phyloP scores from a whole-genome alignment of 192 early-diverging fungal genomes.

The Umbelopsis isabellina region DNA sequence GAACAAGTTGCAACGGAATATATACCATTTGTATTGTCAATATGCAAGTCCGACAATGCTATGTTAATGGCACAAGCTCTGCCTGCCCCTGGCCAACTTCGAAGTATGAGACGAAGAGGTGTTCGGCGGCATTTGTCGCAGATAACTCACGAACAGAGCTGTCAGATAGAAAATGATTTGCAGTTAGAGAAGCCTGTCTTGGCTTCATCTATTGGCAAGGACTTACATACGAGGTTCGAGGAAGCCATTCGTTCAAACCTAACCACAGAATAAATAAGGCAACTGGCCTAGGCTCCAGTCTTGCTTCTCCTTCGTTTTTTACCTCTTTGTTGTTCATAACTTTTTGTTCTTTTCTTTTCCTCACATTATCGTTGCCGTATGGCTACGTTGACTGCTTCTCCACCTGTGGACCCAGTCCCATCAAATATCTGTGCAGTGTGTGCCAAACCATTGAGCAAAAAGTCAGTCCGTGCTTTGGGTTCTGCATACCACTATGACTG shows the following conservation, averaged over 20 bases:
- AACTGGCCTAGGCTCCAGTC: slow-evolving; percentile 5
- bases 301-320: slow-evolving; percentile 15
- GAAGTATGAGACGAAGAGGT: slow-evolving; percentile 7
- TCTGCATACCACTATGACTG: slow-evolving; percentile 27
- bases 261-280: slow-evolving; percentile 10
- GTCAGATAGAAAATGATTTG: not conserved
- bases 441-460: slow-evolving; percentile 16
- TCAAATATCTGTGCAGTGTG: slow-evolving; percentile 24
- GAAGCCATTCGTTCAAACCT: not conserved
- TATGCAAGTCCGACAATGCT: slow-evolving; percentile 18
- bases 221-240: slow-evolving; percentile 6
- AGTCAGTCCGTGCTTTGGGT: slow-evolving; percentile 23
- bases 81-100: slow-evolving; percentile 11
- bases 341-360: slow-evolving; percentile 11
- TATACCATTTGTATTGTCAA: slow-evolving; percentile 1
- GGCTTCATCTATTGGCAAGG: not conserved
- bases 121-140: slow-evolving; percentile 2
- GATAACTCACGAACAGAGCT: not conserved
- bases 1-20: not conserved
- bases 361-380: slow-evolving; percentile 19
- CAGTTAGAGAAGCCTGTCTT: not conserved
- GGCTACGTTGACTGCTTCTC: slow-evolving; percentile 14
- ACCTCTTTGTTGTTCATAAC: slow-evolving; percentile 6
- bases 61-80: slow-evolving; percentile 7
- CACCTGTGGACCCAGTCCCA: slow-evolving; percentile 8